phyloP scores from a whole-genome alignment of 257 asterid genomes.

The Solanum corneliomulleri region DNA sequence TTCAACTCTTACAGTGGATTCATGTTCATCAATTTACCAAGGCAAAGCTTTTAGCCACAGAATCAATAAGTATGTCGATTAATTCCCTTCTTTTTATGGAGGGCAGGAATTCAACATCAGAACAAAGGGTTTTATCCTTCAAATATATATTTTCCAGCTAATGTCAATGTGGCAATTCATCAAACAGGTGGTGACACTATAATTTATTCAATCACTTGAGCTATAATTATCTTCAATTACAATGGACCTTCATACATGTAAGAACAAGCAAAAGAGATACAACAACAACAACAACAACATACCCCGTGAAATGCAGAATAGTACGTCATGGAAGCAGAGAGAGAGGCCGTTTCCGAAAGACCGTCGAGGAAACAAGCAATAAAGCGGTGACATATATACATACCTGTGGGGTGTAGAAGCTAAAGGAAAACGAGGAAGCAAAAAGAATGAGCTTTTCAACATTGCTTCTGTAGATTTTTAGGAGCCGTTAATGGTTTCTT shows the following conservation, averaged over 20 bases:
- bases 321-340: not conserved
- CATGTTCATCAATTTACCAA: not conserved
- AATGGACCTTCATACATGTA: not conserved
- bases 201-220: not conserved
- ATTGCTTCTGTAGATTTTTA: conserved; percentile 6
- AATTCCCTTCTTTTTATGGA: not conserved
- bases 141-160: not conserved
- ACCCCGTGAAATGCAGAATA: not conserved
- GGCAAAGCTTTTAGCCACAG: not conserved
- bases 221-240: not conserved
- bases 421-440: conserved; percentile 20
- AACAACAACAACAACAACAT: not conserved
- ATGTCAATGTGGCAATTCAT: not conserved
- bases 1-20: not conserved
- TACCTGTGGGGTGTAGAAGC: conserved; percentile 22
- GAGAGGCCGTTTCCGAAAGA: not conserved
- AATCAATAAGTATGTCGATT: not conserved
- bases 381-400: not conserved
- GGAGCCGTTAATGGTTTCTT: not conserved
- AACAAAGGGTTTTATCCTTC: not conserved
- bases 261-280: not conserved
- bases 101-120: not conserved
- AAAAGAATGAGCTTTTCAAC: conserved; percentile 25
- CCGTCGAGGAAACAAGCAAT: not conserved
- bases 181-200: not conserved